Base-by-base conservation (phyloP, 257 asterid genomes). In the Solanum bulbocastanum region DNA sequence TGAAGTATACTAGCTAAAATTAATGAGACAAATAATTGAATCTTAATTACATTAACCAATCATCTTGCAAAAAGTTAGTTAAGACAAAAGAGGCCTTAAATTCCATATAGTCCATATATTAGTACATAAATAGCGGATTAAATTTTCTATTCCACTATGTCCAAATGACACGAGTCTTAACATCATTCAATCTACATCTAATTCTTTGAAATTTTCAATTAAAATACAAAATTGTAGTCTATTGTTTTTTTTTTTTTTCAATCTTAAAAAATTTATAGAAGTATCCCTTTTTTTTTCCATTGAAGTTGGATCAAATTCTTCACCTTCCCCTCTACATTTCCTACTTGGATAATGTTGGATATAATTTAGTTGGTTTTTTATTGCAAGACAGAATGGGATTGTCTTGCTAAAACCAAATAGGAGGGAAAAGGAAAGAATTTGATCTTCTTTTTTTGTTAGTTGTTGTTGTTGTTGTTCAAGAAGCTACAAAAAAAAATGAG, bases 371-470 rank as follows among this genome's bases (percentile, higher is more conserved):
- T 81, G 85, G 66, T 42, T 44, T 44, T 20, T 75, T 25, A 46
- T 81, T 81, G 85, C 68, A 81, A 81, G 66, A 35, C 40, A 81
- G 4, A 46, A 81, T 46, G 23, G 40, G 14, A 4, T 16, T 81
- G 42, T 81, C 40, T 81, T 81, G 85, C 85, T 46, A 32, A 82
- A 82, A 82, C 68, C 85, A 82, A 4, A 49, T 49, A 49, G 10
- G 62, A 82, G 62, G 33, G 87, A 87, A 40, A n/a, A 73, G 65
- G 68, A 71, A 69, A 81, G 92, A 92, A 89, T 90, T 92, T 93
- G 95, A 93, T 89, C 90, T 79, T 88, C 87, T 85, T 32, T 94
- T 93, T 86, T 52, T 52, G 23, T 52, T n/a, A n/a, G n/a, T 52
- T 52, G 62, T 52, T 52, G 62, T 52, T 10, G 46, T 40, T 16